Evolutionary conservation across 2,329 filamentous ascomycete genomes (phyloP), one percentile per base, ranked within the genome.

Genomic region (Fulvia fulva): DNA sequence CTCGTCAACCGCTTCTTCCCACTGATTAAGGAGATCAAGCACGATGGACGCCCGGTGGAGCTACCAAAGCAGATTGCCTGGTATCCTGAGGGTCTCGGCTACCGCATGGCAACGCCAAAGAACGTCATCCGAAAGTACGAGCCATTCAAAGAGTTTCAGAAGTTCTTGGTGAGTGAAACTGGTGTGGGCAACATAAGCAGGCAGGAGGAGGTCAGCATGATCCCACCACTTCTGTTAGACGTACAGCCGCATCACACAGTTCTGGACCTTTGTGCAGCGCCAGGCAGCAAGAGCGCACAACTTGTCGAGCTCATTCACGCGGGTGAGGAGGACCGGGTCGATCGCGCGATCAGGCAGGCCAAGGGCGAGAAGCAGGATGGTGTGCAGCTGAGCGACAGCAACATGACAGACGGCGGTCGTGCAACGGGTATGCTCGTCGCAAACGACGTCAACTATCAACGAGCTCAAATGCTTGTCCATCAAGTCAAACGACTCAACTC

Each of bases 131-230:
- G 94, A 68, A 92, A 92, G 72, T 96, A 96, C 75, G 86, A 90
- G 34, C 94, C 94, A 2, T 99, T 99, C 73, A 87, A 91, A 51
- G 88, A 90, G 26, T 97, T 99, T 77, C 94, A 99, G 75, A 96
- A 95, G 74, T 99, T 97, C 79, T 83, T 99, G 52, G 94, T 99
- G 51, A 95, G 93, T 53, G 94, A 99, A 81, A 97, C 94, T 3
- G 91, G 89, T 57, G 91, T 97, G 22, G 94, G 94, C 69, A 99
- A 97, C 74, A 97, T 99, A 70, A 96, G 90, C 76, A 86, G 94
- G 69, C 94, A 99, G 76, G 94, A 99, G 78, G 88, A 96, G 46
- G 94, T 99, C 70, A 96, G 91, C 79, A 99, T 99, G 94, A 97
- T 99, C 63, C 94, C 94, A 25, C 94, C 94, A 25, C 83, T 97